Conservation (phyloP, 73 alveolate genomes). For the Halteria grandinella region DNA sequence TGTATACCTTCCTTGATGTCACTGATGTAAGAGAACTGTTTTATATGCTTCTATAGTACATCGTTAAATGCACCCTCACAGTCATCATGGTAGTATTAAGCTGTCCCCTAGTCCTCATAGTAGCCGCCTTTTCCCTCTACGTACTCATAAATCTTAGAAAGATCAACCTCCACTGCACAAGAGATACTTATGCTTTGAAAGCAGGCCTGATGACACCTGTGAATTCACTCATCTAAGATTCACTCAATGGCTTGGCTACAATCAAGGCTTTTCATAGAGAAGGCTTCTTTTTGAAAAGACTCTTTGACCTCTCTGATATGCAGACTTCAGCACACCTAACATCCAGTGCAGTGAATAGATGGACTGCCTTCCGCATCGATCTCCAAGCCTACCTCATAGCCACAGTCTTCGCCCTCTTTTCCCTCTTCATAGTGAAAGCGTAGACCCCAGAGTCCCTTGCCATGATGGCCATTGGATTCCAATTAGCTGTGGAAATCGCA, state of each 20-base stretch:
- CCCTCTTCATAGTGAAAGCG: neutral
- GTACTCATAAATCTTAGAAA: conserved; percentile 12
- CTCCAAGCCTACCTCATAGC: conserved; percentile 9
- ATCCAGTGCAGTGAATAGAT: conserved; percentile 53
- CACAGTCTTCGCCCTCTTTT: conserved; percentile 13
- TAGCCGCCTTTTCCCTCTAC: neutral
- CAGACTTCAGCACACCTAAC: conserved; percentile 30
- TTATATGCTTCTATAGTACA: conserved; percentile 8
- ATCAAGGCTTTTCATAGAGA: conserved; percentile 34
- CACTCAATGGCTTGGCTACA: conserved; percentile 31
- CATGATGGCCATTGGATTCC: conserved; percentile 23
- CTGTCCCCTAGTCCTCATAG: conserved; percentile 14
- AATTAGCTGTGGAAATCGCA: conserved; percentile 31
- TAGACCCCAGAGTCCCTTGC: conserved; percentile 2
- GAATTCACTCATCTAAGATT: conserved; percentile 7
- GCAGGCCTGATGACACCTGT: conserved; percentile 20
- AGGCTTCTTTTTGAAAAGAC: neutral
- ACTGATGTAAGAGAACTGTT: conserved; percentile 24
- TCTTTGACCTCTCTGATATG: conserved; percentile 25
- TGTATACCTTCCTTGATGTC: conserved; percentile 12
- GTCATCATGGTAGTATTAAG: neutral
- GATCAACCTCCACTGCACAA: neutral
- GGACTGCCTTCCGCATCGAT: conserved; percentile 56
- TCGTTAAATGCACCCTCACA: conserved; percentile 32
- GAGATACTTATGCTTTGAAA: conserved; percentile 20